phyloP scores from a whole-genome alignment of 192 early-diverging fungal species.

The Linnemannia exigua region DNA sequence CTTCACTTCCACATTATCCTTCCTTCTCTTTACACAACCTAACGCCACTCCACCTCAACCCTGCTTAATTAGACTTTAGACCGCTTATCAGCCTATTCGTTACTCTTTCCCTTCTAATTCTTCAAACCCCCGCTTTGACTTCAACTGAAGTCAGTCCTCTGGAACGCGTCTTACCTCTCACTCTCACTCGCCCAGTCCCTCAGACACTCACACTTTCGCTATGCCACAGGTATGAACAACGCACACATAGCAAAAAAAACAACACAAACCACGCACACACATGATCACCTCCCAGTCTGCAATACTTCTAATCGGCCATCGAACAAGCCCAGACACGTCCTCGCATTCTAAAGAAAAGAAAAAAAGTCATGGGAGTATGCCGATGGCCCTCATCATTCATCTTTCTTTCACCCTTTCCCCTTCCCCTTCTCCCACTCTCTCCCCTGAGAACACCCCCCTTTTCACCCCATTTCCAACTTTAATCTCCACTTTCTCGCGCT shows the following conservation, averaged over 20 bases:
- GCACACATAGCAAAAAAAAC: background rate
- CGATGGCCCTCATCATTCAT: no score
- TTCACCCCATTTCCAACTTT: background rate
- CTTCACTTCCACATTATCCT: no score
- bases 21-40: no score
- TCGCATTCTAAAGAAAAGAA: background rate
- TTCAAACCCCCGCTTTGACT: no score
- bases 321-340: background rate
- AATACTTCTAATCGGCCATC: background rate
- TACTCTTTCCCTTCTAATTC: no score
- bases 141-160: no score
- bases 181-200: background rate
- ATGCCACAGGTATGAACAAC: slow-evolving; percentile 37
- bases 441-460: background rate
- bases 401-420: no score
- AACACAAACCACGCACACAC: background rate
- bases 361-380: no score
- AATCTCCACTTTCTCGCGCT: slow-evolving; percentile 1
- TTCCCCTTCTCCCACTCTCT: background rate
- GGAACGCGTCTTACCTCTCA: no score
- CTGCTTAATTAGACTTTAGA: no score
- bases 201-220: slow-evolving; percentile 3
- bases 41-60: no score
- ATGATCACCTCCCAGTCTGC: background rate
- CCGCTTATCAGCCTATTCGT: no score